Evolutionary conservation across 495 filamentous ascomycete genomes (phyloP), one percentile per base, ranked within the genome.

Genomic region (Daldinia decipiens): DNA sequence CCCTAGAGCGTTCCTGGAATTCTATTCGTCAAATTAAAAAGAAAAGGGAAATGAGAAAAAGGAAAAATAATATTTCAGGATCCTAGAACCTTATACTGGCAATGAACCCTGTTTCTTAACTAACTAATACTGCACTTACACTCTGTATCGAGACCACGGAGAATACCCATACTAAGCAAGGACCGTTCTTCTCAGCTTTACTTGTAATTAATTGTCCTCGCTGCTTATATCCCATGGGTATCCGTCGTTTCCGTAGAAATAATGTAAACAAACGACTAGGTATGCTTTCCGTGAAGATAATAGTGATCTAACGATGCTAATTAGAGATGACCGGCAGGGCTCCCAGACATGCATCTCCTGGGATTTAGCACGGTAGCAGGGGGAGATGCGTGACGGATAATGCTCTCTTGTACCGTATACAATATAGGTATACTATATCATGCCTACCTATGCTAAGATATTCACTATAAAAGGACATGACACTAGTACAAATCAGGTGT

Each of bases 271-370:
- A 53, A 53, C 26, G 27, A 24, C 43, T 19, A n/a, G n/a, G n/a
- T n/a, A 47, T 47, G 43, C 17, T 9, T 47, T 8, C 11, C 43
- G 43, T 47, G 43, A 47, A 47, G 17, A 58, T 53, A 53, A 45
- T 15, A 59, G 45, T 43, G 66, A 68, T 68, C 66, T 68, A 34
- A 57, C 26, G 50, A 56, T 58, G 53, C 40, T 27, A 67, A 45
- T 51, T 60, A 15, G 47, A 34, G 36, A 39, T 59, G 32, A 24
- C 21, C 12, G 17, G 40, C 47, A 59, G 39, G 68, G 68, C 53
- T 56, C 53, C 31, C 31, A 56, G 31, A 53, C 67, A 11, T 61
- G 57, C 62, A 67, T 71, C 38, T 67, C 38, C 62, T 71, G 68
- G 68, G 62, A 67, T 32, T 69, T 64, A 63, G 66, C 47, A 36